Percentiles rank a stretch among this genome's conserved stretches.
phyloP scores from a whole-genome alignment of 2,329 filamentous ascomycete species.

The Beauveria rudraprayagi region DNA sequence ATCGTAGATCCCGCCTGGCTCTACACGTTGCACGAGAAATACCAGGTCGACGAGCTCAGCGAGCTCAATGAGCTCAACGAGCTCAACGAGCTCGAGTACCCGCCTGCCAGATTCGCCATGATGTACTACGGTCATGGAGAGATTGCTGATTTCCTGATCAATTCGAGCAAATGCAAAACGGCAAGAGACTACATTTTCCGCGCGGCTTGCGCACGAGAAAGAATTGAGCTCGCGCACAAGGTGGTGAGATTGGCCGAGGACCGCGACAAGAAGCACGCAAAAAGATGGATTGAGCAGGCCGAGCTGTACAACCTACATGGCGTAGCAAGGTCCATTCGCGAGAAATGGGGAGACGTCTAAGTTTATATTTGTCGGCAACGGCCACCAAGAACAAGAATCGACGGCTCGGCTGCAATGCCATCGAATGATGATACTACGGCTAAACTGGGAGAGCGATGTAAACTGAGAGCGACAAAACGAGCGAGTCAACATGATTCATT shows the following conservation, averaged over 20 bases:
- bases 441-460: too few relatives aligned
- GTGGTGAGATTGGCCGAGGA: not conserved
- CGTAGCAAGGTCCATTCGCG: not conserved
- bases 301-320: too few relatives aligned
- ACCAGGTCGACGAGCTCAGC: too few relatives aligned
- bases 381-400: too few relatives aligned
- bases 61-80: too few relatives aligned
- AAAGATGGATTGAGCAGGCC: not conserved
- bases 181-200: not conserved
- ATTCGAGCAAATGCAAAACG: not conserved
- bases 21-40: too few relatives aligned
- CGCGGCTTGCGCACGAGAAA: not conserved
- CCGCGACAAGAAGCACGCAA: not conserved
- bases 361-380: not conserved
- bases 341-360: not conserved
- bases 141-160: not conserved
- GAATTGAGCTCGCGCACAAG: not conserved
- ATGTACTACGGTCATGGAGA: accelerated
- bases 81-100: too few relatives aligned
- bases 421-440: too few relatives aligned
- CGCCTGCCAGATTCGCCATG: not conserved
- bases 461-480: too few relatives aligned
- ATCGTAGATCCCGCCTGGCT: too few relatives aligned
- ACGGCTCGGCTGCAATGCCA: too few relatives aligned
- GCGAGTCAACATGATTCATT: too few relatives aligned